Percentiles rank a stretch among this genome's conserved stretches.
phyloP scores from a whole-genome alignment of 805 yeast species.

The Blastobotrys robertii region DNA sequence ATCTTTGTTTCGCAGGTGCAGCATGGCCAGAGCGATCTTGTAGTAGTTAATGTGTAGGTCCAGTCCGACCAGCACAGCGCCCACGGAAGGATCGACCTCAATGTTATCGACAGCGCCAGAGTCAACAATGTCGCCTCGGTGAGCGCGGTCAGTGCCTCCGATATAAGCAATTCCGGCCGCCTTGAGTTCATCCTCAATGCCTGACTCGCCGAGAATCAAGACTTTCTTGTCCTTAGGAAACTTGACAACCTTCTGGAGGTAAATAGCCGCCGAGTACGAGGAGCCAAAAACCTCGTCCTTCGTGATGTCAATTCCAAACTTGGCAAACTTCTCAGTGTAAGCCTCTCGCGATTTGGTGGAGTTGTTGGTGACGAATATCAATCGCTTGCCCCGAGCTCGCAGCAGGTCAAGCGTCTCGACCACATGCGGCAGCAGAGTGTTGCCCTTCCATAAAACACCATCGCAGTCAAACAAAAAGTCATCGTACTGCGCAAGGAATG shows the following conservation, averaged over 20 bases:
- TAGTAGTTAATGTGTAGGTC: conserved; percentile 71
- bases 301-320: conserved; percentile 38
- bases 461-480: conserved; percentile 94
- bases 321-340: conserved; percentile 65
- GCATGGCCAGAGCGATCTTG: conserved; percentile 71
- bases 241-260: conserved; percentile 64
- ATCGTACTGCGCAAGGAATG: conserved; percentile 57
- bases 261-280: conserved; percentile 84
- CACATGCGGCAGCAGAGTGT: conserved; percentile 65
- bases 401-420: conserved; percentile 64
- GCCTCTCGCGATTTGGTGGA: conserved; percentile 80
- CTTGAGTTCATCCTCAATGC: conserved; percentile 70
- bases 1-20: conserved; percentile 57
- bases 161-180: conserved; percentile 64
- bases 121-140: conserved; percentile 43
- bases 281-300: conserved; percentile 79
- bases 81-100: conserved; percentile 58
- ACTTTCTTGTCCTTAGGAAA: conserved; percentile 69
- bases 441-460: conserved; percentile 94
- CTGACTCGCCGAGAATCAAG: conserved; percentile 83
- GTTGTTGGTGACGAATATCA: conserved; percentile 90
- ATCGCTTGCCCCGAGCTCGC: conserved; percentile 45
- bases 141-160: conserved; percentile 72
- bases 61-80: conserved; percentile 84
- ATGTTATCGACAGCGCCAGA: conserved; percentile 19